A percentile compares a stretch with the other conserved stretches of the same genome.
phyloP scores from a whole-genome alignment of 2,329 filamentous ascomycete species.

The Dactylellina drechsleri region DNA sequence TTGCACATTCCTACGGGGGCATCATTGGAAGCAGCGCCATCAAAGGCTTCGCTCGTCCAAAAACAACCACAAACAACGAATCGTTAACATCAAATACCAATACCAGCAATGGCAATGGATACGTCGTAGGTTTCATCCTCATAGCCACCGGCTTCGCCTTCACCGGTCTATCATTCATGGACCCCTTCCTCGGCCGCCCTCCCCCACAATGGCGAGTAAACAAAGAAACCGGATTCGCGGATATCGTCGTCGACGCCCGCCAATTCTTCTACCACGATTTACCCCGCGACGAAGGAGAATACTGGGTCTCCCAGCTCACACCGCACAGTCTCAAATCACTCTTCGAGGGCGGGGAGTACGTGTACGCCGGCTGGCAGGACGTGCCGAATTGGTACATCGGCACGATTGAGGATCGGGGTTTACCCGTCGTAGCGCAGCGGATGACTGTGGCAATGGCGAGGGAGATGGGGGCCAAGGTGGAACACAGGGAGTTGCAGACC shows the following conservation, averaged over 20 bases:
- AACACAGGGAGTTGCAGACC: conserved; percentile 63
- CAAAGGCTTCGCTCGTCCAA: conserved; percentile 62
- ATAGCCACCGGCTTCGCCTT: conserved; percentile 64
- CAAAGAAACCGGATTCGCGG: conserved; percentile 63
- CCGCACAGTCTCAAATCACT: conserved; percentile 64
- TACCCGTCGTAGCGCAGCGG: conserved; percentile 63
- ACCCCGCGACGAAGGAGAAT: conserved; percentile 62
- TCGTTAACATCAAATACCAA: too few species aligned
- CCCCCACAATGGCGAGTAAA: conserved; percentile 64
- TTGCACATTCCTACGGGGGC: conserved; percentile 67
- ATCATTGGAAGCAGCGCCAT: conserved; percentile 65
- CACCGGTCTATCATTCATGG: conserved; percentile 63
- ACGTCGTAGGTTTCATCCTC: conserved; percentile 64
- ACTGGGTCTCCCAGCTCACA: conserved; percentile 63
- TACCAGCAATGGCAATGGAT: conserved; percentile 57
- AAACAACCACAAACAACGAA: too few species aligned
- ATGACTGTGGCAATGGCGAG: conserved; percentile 62
- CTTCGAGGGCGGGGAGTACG: conserved; percentile 64
- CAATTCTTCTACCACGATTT: conserved; percentile 68
- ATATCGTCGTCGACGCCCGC: conserved; percentile 61
- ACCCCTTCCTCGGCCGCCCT: conserved; percentile 62
- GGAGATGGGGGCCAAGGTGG: conserved; percentile 61
- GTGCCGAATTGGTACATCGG: conserved; percentile 65
- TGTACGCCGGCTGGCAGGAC: conserved; percentile 66
- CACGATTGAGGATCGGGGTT: conserved; percentile 62